A percentile compares a stretch with the other conserved stretches of the same genome.
phyloP scores from a whole-genome alignment of 768 basidiomycete genomes.

The Tulasnella sp. region DNA sequence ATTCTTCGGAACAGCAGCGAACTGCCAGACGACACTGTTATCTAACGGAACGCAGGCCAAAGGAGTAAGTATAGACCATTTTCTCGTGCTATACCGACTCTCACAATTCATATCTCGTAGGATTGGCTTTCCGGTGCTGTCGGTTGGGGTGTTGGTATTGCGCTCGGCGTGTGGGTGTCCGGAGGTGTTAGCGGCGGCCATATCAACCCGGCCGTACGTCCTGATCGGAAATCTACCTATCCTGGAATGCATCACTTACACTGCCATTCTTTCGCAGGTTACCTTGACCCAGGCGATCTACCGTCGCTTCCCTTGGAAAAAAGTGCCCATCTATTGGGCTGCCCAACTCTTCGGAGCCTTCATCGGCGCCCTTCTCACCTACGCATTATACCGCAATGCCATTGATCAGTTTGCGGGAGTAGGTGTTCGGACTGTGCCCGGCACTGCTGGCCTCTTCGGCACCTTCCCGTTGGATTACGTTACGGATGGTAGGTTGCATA shows the following conservation, averaged over 20 bases:
- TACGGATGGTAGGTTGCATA: constrained; percentile 30
- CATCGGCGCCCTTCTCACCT: constrained; percentile 52
- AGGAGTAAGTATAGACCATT: constrained; percentile 41
- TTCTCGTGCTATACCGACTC: neutral
- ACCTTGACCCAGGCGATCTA: constrained; percentile 18
- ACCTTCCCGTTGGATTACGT: constrained; percentile 41
- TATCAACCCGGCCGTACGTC: constrained; percentile 21
- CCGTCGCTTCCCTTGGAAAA: constrained; percentile 22
- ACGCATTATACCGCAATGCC: constrained; percentile 53
- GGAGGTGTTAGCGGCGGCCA: constrained; percentile 16
- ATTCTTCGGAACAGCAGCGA: constrained; percentile 41
- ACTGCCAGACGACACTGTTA: constrained; percentile 51
- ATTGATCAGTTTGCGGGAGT: constrained; percentile 52
- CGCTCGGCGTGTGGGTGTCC: constrained; percentile 22
- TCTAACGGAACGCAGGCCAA: constrained; percentile 39
- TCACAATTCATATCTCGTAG: neutral
- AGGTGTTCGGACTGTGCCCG: constrained; percentile 28
- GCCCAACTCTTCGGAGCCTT: constrained; percentile 61
- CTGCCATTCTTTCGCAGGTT: constrained; percentile 9
- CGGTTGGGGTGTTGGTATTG: constrained; percentile 20
- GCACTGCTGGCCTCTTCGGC: constrained; percentile 51
- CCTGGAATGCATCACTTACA: neutral
- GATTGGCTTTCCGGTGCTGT: constrained; percentile 3
- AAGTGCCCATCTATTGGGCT: constrained; percentile 48
- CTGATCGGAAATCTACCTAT: neutral